Evolutionary conservation across 78 protist genomes (phyloP), one percentile per base, ranked within the genome.

Genomic region (Chrysochromulina parva): DNA sequence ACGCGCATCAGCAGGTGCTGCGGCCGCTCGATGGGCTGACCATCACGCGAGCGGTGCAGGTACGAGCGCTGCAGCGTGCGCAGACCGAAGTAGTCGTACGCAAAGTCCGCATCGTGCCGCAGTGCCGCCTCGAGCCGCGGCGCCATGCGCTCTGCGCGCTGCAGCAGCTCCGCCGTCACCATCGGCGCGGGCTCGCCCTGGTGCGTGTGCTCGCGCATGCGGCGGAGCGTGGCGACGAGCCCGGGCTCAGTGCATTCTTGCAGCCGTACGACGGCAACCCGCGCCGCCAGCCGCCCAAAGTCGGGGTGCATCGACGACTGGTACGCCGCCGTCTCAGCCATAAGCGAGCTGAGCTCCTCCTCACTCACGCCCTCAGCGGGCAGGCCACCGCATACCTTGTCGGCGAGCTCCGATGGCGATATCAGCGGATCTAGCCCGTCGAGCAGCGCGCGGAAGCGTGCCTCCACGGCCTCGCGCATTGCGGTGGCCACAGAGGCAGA

Each of bases 1-100:
- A 98, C 99, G 71, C 99, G 96, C 99, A 98, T 96, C 52, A 97
- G 91, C 99, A 98, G 91, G 95, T 98, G 98, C 92, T 98, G 99
- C 71, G 99, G 99, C 26, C 99, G 93, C 94, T 98, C 99, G 20
- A 93, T 97, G 53, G 96, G 82, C 69, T 62, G 54, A 13, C 94
- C 89, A 5, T 7, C 48, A 38, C 38, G 38, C 38, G 38, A 38
- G 54, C 57, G 50, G 50, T 96, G 92, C 24, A 97, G 95, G 91
- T 98, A 98, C 19, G 97, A 90, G 22, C 97, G 82, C 91, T 96
- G 96, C 62, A 98, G 95, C 57, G 99, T 97, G 88, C 96, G 96
- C 96, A 96, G 97, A 1, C 99, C 99, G 91, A 98, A 98, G 93
- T 85, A 98, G 87, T 96, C 97, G 91, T 95, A 98, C 76, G 85